Evolutionary conservation across 805 yeast species (phyloP), one percentile per base, ranked within the genome.

Genomic region (Candida odintsovae): DNA sequence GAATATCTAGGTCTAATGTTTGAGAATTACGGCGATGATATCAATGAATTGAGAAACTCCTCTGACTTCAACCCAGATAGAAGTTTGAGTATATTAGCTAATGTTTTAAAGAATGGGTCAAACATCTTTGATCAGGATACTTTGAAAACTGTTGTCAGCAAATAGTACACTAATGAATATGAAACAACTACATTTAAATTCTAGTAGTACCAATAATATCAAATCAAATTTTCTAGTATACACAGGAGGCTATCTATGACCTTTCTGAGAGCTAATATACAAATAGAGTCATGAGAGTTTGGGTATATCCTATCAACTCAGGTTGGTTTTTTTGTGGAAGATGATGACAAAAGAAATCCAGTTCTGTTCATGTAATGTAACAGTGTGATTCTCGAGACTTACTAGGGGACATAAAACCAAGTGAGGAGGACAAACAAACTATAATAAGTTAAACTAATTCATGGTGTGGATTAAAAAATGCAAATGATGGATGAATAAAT

Each of bases 51-150:
- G 40, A 76, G 90, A 59, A 70, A 71, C 45, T 78, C 81, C 31
- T 83, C 82, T 10, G 89, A 83, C 59, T 84, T 84, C 56, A 73
- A 72, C 11, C 43, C 40, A 15, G 73, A 70, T 26, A 76, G 75
- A 53, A 80, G 86, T 23, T 68, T 83, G 47, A 51, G 54, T 13
- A 50, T 52, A 25, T 48, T 55, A 41, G 60, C 56, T 12, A 54
- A 48, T 46, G 57, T 54, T 10, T 45, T 53, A 47, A 58, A 51
- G 43, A 56, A 54, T 41, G 50, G 54, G 6, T 28, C 43, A 19
- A 49, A 49, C 20, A 51, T 51, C 16, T 51, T 51, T 44, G 52
- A 49, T 44, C 49, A 46, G 29, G 54, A 51, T 8, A 50, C 54
- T 7, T 38, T 50, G 15, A 48, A 39, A 22, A 50, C 54, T 7